Percentiles rank a stretch among this genome's conserved stretches.
Evolutionary conservation across 805 yeast genomes (phyloP).

Genomic region (Suhomyces faveliae): DNA sequence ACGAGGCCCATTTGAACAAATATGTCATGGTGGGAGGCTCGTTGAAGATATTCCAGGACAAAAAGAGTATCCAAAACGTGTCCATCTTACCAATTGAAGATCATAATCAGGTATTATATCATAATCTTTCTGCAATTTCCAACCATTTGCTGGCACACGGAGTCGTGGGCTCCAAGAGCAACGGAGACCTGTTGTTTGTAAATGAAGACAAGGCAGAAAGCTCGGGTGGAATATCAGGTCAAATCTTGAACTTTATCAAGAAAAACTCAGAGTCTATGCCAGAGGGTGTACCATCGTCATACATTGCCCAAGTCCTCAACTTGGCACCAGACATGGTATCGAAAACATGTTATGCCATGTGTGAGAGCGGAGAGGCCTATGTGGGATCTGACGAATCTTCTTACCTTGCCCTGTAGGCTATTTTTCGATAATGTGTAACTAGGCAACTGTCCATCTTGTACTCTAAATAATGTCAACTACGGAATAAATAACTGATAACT

Average conservation of each 20-base stretch:
- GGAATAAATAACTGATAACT: neutral
- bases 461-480: too few relatives aligned
- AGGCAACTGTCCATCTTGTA: too few relatives aligned
- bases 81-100: constrained; percentile 56
- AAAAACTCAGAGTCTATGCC: constrained; percentile 56
- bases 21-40: constrained; percentile 57
- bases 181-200: constrained; percentile 27
- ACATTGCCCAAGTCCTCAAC: constrained; percentile 57
- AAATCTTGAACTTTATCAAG: constrained; percentile 47
- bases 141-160: constrained; percentile 54
- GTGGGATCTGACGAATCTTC: constrained; percentile 62
- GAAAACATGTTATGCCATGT: constrained; percentile 50
- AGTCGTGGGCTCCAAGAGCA: constrained; percentile 19
- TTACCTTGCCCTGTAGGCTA: neutral
- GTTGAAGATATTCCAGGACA: constrained; percentile 57
- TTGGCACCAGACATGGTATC: constrained; percentile 49
- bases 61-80: constrained; percentile 64
- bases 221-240: constrained; percentile 35
- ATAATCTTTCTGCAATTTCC: constrained; percentile 61
- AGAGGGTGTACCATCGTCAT: constrained; percentile 72
- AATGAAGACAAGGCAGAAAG: constrained; percentile 17
- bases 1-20: constrained; percentile 44
- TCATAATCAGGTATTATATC: constrained; percentile 68
- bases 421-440: neutral
- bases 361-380: constrained; percentile 68